Conservation (phyloP, 305 asterid species). For the Stenogyne calaminthoides region DNA sequence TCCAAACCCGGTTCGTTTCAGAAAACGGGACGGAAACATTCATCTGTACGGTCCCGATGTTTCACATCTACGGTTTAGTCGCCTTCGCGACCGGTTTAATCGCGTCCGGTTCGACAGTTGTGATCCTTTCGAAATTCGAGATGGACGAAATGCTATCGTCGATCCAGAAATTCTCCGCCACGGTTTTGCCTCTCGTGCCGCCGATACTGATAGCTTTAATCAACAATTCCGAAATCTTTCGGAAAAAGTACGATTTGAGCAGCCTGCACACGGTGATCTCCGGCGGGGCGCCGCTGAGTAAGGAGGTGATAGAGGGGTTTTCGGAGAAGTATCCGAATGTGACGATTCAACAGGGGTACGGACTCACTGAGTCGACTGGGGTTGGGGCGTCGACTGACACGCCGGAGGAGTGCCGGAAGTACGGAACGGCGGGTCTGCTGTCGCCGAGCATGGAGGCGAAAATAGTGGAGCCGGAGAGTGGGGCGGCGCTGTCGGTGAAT, state of each 20-base stretch:
- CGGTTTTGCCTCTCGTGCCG: conserved; percentile 77
- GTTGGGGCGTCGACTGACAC: conserved; percentile 77
- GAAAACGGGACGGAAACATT: conserved; percentile 41
- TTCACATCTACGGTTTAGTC: conserved; percentile 84
- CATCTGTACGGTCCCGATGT: conserved; percentile 92
- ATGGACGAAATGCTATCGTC: conserved; percentile 73
- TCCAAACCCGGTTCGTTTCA: conserved; percentile 45
- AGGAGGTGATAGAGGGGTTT: conserved; percentile 83
- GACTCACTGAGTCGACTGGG: conserved; percentile 82
- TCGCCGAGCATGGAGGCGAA: conserved; percentile 78
- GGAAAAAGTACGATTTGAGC: conserved; percentile 58
- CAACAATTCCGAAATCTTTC: conserved; percentile 52
- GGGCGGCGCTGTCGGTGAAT: conserved; percentile 51
- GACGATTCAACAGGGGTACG: conserved; percentile 79
- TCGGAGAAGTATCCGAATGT: conserved; percentile 67
- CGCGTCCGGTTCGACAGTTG: conserved; percentile 76
- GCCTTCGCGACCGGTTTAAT: conserved; percentile 68
- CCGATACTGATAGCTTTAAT: conserved; percentile 74
- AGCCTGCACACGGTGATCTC: conserved; percentile 59
- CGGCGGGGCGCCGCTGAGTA: conserved; percentile 95
- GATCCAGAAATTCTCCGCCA: conserved; percentile 63
- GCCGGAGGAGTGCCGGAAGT: conserved; percentile 78
- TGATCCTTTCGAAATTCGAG: conserved; percentile 75
- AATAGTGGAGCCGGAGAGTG: conserved; percentile 82
- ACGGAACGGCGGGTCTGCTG: conserved; percentile 85